Percentiles rank a stretch among this genome's conserved stretches.
Conservation (phyloP, 148 eudicot species). For the Nyssa sinensis region DNA sequence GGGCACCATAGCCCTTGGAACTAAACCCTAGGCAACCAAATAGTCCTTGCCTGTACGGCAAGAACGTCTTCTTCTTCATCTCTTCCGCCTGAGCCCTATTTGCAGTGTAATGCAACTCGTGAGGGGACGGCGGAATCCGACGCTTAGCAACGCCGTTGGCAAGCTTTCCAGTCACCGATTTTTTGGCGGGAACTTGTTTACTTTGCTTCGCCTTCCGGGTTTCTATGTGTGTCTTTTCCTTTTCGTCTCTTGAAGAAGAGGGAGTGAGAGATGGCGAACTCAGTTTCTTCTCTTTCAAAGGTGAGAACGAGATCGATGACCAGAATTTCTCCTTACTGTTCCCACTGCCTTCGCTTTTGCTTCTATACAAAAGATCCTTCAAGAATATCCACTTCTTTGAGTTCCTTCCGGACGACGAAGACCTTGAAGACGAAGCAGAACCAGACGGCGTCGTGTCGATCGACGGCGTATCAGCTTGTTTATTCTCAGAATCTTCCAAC, state of each 20-base stretch:
- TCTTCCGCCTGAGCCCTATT: slow-evolving; percentile 92
- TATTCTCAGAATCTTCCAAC: slow-evolving; percentile 4
- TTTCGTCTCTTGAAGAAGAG: neutral
- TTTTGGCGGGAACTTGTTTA: too few relatives aligned
- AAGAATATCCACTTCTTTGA: slow-evolving; percentile 82
- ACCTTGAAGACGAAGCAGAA: slow-evolving; percentile 73
- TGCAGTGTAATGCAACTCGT: slow-evolving; percentile 80
- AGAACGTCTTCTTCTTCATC: slow-evolving; percentile 86
- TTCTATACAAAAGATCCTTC: slow-evolving; percentile 75
- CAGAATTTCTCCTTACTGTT: slow-evolving; percentile 64
- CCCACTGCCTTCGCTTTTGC: slow-evolving; percentile 84
- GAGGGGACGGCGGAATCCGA: slow-evolving; percentile 45
- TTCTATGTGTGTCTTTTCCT: too few relatives aligned
- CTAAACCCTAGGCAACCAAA: slow-evolving; percentile 89
- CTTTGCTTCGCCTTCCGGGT: too few relatives aligned
- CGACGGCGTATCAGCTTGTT: slow-evolving; percentile 16
- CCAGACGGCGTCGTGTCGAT: slow-evolving; percentile 44
- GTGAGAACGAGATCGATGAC: slow-evolving; percentile 64
- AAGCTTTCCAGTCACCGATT: slow-evolving; percentile 11
- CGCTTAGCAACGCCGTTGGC: slow-evolving; percentile 49
- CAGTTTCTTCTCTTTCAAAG: slow-evolving; percentile 45
- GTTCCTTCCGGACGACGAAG: slow-evolving; percentile 72
- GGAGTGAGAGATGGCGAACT: neutral
- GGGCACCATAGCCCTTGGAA: slow-evolving; percentile 77
- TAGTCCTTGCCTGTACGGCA: slow-evolving; percentile 92